Percentiles rank a stretch among this genome's conserved stretches.
Conservation (phyloP, 345 rosid species). For the Pugionium cornutum region DNA sequence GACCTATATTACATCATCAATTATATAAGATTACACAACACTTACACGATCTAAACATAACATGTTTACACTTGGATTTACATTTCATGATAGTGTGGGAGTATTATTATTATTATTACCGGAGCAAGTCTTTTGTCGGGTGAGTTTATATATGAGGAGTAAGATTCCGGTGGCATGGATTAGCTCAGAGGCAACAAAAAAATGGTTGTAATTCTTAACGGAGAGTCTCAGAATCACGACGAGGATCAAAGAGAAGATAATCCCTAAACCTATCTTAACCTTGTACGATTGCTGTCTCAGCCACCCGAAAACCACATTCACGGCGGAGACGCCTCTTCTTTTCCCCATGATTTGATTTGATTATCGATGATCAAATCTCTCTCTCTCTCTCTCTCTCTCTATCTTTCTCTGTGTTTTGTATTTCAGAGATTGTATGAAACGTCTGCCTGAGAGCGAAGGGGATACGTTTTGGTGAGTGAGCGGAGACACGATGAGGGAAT, state of each 20-base stretch:
- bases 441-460: no score
- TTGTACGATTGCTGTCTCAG: constrained; percentile 51
- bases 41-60: no score
- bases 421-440: constrained; percentile 10
- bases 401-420: constrained; percentile 13
- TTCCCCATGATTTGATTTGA: constrained; percentile 51
- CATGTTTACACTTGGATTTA: no score
- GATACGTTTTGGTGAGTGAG: constrained; percentile 41
- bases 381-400: background rate
- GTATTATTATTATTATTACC: constrained; percentile 41
- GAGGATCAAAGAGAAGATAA: constrained; percentile 29
- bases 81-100: no score
- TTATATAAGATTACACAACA: no score
- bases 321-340: constrained; percentile 53
- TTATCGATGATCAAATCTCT: background rate
- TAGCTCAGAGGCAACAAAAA: constrained; percentile 63
- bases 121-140: constrained; percentile 59
- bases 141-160: constrained; percentile 66
- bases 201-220: constrained; percentile 46
- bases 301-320: constrained; percentile 45
- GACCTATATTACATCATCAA: constrained; percentile 46
- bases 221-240: constrained; percentile 44
- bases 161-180: constrained; percentile 66
- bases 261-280: constrained; percentile 52
- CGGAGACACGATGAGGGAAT: constrained; percentile 53